phyloP scores from a whole-genome alignment of 495 filamentous ascomycete genomes.

The Penicillium riverlandense region DNA sequence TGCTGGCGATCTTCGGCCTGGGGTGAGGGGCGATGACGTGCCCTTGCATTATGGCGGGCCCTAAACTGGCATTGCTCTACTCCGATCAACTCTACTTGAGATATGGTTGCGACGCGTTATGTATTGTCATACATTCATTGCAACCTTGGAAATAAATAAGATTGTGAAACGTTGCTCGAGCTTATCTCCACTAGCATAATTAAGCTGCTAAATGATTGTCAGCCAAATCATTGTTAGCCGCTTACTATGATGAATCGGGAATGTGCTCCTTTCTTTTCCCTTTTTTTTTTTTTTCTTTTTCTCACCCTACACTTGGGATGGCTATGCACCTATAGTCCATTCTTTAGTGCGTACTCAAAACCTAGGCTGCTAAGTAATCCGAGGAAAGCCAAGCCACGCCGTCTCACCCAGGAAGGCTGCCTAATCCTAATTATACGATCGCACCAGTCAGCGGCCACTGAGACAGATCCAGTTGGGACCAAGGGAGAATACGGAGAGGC shows the following conservation, averaged over 20 bases:
- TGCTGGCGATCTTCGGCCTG: no score
- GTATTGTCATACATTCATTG: slow-evolving; percentile 19
- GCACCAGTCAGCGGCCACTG: no score
- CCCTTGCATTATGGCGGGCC: slow-evolving; percentile 4
- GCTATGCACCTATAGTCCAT: no score
- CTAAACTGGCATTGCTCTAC: background rate
- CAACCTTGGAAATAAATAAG: slow-evolving; percentile 7
- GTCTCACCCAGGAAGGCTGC: no score
- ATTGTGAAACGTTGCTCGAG: slow-evolving; percentile 38
- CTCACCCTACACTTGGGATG: no score
- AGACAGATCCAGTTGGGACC: no score
- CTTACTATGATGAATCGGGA: slow-evolving; percentile 5
- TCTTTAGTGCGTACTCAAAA: no score
- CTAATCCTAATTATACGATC: no score
- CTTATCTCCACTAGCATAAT: slow-evolving; percentile 42
- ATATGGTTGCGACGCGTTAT: slow-evolving; percentile 11
- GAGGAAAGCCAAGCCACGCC: no score
- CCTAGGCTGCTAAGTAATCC: no score
- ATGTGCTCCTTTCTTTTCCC: slow-evolving; percentile 1
- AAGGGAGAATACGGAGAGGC: no score
- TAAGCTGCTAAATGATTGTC: slow-evolving; percentile 17
- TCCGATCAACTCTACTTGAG: slow-evolving; percentile 9
- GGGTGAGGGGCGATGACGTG: slow-evolving; percentile 6
- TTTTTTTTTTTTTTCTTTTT: no score
- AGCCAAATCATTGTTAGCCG: background rate